Percentiles rank a stretch among this genome's conserved stretches.
Conservation (phyloP, 2,329 filamentous ascomycete genomes). For the Gaeumannomyces sp. region DNA sequence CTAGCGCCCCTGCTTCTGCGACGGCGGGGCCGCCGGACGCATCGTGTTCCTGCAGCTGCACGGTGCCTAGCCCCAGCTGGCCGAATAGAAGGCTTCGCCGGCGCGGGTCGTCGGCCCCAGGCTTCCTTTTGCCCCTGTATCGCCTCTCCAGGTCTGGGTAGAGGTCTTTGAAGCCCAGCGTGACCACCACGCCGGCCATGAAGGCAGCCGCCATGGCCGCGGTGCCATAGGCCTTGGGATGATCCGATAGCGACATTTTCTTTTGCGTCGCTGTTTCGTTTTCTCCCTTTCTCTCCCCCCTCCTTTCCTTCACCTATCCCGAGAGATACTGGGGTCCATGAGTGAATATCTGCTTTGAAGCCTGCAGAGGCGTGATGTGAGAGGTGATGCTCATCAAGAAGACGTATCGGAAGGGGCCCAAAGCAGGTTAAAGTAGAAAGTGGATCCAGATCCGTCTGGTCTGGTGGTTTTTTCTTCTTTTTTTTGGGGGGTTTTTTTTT, state of each 20-base stretch:
- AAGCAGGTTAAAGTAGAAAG: too few relatives aligned
- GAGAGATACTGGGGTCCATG: neutral
- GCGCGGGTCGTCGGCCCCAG: slow-evolving; percentile 16
- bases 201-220: slow-evolving; percentile 68
- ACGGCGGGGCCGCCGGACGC: slow-evolving; percentile 15
- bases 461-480: too few relatives aligned
- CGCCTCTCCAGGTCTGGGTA: slow-evolving; percentile 67
- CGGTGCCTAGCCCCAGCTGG: slow-evolving; percentile 23
- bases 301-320: neutral
- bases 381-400: too few relatives aligned
- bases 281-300: neutral
- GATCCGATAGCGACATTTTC: slow-evolving; percentile 56
- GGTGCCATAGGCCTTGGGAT: slow-evolving; percentile 56
- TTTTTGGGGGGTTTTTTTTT: too few relatives aligned
- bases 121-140: slow-evolving; percentile 53
- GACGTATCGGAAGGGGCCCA: too few relatives aligned
- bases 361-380: too few relatives aligned
- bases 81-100: slow-evolving; percentile 41
- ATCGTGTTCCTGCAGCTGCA: slow-evolving; percentile 49
- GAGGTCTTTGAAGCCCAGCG: slow-evolving; percentile 71
- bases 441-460: too few relatives aligned
- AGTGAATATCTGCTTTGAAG: neutral
- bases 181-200: slow-evolving; percentile 67
- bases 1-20: neutral
- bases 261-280: neutral